phyloP scores from a whole-genome alignment of 306 rosid genomes.

The Dryas octopetala region DNA sequence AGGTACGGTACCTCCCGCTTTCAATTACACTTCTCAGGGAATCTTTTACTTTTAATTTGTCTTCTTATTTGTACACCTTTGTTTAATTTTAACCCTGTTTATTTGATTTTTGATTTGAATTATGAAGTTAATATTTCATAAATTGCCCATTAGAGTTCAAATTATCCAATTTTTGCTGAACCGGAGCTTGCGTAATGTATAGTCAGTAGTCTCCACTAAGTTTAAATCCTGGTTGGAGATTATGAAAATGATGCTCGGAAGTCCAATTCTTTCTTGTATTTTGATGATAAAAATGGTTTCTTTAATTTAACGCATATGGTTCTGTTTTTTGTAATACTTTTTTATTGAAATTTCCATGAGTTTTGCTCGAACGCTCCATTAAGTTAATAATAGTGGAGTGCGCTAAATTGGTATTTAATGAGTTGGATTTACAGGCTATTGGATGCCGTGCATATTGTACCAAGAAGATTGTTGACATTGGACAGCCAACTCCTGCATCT shows the following conservation, averaged over 20 bases:
- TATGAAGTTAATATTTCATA: slow-evolving; percentile 4
- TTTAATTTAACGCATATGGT: background rate
- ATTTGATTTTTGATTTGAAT: background rate
- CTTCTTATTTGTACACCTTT: background rate
- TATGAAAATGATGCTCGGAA: background rate
- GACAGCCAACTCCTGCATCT: slow-evolving; percentile 84
- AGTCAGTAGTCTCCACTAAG: too few species aligned
- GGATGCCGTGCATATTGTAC: slow-evolving; percentile 52
- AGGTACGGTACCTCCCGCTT: slow-evolving; percentile 32
- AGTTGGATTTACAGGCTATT: slow-evolving; percentile 43
- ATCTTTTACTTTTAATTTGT: background rate
- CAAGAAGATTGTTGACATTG: slow-evolving; percentile 54
- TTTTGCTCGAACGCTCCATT: background rate
- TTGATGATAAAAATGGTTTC: slow-evolving; percentile 5
- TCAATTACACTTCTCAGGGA: background rate
- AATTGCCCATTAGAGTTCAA: background rate
- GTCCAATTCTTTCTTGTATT: background rate
- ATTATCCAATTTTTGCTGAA: slow-evolving; percentile 7
- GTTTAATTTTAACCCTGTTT: background rate
- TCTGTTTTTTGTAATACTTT: background rate
- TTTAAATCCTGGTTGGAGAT: background rate
- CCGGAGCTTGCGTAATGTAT: too few species aligned
- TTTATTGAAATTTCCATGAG: background rate
- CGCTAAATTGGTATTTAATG: slow-evolving; percentile 18
- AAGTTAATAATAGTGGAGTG: background rate